phyloP scores from a whole-genome alignment of 78 protist genomes.

The Dictyostelium capitatum region DNA sequence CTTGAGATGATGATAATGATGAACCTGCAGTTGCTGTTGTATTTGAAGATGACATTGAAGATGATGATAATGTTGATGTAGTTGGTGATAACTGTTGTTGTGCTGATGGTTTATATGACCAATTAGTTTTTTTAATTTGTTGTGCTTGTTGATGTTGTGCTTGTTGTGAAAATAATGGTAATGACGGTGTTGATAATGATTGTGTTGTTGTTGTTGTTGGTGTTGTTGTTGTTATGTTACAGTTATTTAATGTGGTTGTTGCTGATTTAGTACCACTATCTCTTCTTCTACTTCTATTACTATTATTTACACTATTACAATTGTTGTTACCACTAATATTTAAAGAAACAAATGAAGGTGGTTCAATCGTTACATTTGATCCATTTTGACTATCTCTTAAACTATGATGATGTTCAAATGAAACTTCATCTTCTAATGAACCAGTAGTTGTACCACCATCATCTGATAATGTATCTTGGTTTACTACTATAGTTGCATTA shows the following conservation, averaged over 20 bases:
- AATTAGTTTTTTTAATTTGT: neutral
- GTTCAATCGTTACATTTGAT: neutral
- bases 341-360: constrained; percentile 24
- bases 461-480: constrained; percentile 6
- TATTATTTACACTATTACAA: neutral
- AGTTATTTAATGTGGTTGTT: too few relatives aligned
- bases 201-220: neutral
- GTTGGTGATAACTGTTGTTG: constrained; percentile 1
- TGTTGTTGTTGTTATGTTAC: neutral
- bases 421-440: constrained; percentile 22
- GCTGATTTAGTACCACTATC: neutral
- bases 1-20: neutral
- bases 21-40: neutral
- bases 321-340: neutral
- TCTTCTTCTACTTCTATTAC: too few relatives aligned
- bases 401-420: constrained; percentile 11
- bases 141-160: neutral
- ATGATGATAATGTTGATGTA: neutral
- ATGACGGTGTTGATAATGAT: constrained; percentile 1
- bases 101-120: constrained; percentile 27
- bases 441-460: constrained; percentile 19
- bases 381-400: neutral
- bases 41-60: neutral
- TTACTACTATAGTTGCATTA: neutral
- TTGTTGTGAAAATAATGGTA: neutral